Conservation (phyloP, 345 rosid species). For the Lepidium sativum region DNA sequence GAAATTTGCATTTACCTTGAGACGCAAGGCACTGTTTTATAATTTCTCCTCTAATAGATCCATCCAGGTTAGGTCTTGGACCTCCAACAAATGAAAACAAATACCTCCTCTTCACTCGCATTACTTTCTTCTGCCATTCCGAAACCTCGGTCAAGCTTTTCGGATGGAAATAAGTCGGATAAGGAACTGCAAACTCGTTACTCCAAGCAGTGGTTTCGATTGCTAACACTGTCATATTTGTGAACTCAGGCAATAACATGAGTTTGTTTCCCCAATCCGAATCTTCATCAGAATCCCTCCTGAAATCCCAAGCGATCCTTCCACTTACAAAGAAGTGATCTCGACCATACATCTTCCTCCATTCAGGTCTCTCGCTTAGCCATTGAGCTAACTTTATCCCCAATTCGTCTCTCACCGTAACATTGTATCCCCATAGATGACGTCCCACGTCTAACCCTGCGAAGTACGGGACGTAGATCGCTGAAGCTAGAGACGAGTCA, state of each 20-base stretch:
- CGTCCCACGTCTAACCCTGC: conserved; percentile 40
- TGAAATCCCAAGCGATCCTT: conserved; percentile 36
- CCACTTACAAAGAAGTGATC: conserved; percentile 45
- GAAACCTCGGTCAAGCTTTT: conserved; percentile 20
- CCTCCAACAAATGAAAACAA: conserved; percentile 39
- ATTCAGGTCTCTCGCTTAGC: conserved; percentile 32
- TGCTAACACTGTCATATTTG: conserved; percentile 37
- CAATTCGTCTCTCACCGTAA: conserved; percentile 28
- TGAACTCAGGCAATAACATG: conserved; percentile 23
- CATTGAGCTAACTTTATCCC: conserved; percentile 27
- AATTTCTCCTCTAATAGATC: conserved; percentile 35
- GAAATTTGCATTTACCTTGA: conserved; percentile 25
- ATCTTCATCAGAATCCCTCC: conserved; percentile 13
- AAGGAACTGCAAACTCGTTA: conserved; percentile 36
- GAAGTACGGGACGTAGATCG: conserved; percentile 38
- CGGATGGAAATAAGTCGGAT: conserved; percentile 45
- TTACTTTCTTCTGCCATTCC: conserved; percentile 33
- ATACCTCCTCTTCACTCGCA: conserved; percentile 14
- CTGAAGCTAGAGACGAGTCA: conserved; percentile 37
- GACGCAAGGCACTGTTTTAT: conserved; percentile 39
- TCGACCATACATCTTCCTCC: conserved; percentile 33
- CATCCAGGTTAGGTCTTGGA: conserved; percentile 17
- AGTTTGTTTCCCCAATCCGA: conserved; percentile 42
- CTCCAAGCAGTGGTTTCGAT: conserved; percentile 29
- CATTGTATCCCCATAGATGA: conserved; percentile 32